phyloP scores from a whole-genome alignment of 2,329 filamentous ascomycete species.

The Aureobasidium lini region DNA sequence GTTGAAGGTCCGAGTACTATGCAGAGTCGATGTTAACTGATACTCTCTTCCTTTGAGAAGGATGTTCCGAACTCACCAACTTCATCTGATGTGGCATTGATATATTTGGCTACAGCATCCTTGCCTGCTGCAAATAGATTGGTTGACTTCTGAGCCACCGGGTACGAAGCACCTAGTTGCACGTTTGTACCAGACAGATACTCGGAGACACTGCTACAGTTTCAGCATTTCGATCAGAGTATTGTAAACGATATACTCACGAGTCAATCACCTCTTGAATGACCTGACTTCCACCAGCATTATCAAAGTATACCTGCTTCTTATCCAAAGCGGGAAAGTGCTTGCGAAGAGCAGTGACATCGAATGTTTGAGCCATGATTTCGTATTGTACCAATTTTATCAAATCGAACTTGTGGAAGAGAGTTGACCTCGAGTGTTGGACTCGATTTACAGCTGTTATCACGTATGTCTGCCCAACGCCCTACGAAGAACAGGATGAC shows the following conservation, averaged over 20 bases:
- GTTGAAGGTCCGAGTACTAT: constrained; percentile 64
- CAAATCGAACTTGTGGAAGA: too few species aligned
- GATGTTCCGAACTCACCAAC: constrained; percentile 33
- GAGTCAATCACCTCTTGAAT: constrained; percentile 59
- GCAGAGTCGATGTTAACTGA: not conserved
- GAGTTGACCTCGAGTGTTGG: not conserved
- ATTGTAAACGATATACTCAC: constrained; percentile 35
- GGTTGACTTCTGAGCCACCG: constrained; percentile 52
- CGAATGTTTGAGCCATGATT: constrained; percentile 36
- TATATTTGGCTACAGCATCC: constrained; percentile 58
- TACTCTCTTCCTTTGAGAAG: not conserved
- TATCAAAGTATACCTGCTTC: constrained; percentile 67
- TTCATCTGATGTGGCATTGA: constrained; percentile 60
- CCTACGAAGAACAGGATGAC: not conserved
- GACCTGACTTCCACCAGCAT: constrained; percentile 68
- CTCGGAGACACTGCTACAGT: constrained; percentile 46
- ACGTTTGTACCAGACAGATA: constrained; percentile 65
- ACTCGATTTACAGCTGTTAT: not conserved
- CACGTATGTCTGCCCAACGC: not conserved
- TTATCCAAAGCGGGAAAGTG: constrained; percentile 62
- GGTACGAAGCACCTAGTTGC: constrained; percentile 66
- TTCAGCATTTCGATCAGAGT: not conserved
- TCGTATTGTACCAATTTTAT: not conserved
- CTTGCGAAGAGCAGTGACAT: constrained; percentile 49
- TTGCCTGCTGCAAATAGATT: constrained; percentile 53